Evolutionary conservation across 164 flowering plant genomes (phyloP).

Genomic region (Sedum album): DNA sequence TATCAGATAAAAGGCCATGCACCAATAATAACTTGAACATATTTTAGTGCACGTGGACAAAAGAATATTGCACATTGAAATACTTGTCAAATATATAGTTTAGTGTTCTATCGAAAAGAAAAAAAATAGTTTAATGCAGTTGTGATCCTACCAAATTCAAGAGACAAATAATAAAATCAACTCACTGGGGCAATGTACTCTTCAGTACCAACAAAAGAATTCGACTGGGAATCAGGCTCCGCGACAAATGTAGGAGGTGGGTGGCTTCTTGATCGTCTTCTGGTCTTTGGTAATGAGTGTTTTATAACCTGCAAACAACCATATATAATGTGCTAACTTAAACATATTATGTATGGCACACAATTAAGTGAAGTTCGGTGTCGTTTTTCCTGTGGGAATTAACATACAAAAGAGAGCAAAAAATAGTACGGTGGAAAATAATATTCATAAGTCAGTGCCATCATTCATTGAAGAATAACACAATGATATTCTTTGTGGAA

Average conservation of each 20-base stretch:
- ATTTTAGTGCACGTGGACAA: no score
- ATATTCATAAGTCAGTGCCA: no score
- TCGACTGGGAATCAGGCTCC: conserved; percentile 75
- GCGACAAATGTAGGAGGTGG: conserved; percentile 82
- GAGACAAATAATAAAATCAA: conserved; percentile 10
- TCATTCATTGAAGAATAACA: no score
- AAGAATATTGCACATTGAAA: background rate
- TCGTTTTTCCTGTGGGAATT: background rate
- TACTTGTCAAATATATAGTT: background rate
- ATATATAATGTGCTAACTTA: background rate
- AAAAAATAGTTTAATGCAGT: background rate
- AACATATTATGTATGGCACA: background rate
- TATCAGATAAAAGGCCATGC: background rate
- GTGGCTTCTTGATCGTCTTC: conserved; percentile 54
- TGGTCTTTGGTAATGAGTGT: conserved; percentile 38
- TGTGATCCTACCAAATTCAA: background rate
- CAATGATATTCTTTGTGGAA: no score
- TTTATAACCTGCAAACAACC: conserved; percentile 45
- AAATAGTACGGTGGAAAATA: background rate
- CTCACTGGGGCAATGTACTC: conserved; percentile 98
- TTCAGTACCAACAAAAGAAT: conserved; percentile 98
- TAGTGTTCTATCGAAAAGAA: no score
- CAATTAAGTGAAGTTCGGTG: background rate
- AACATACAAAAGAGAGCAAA: background rate
- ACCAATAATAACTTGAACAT: no score